phyloP scores from a whole-genome alignment of 1,139 yeast species.

The Meyerozyma sp. region DNA sequence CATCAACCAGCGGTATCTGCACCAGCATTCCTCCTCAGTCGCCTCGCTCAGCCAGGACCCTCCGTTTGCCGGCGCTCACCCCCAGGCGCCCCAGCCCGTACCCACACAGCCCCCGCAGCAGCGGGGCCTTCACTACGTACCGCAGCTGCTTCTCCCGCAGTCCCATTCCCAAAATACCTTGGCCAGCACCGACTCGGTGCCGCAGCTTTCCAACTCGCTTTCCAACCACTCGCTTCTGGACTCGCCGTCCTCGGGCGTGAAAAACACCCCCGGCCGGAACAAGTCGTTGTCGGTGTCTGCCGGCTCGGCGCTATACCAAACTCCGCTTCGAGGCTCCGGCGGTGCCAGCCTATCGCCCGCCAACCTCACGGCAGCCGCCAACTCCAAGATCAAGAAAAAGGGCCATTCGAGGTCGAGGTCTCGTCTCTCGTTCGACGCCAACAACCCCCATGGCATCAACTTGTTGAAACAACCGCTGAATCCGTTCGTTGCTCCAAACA shows the following conservation, averaged over 20 bases:
- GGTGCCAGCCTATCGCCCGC: constrained; percentile 18
- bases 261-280: constrained; percentile 26
- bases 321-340: constrained; percentile 22
- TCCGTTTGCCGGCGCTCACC: constrained; percentile 3
- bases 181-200: constrained; percentile 40
- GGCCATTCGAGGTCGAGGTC: constrained; percentile 41
- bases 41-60: constrained; percentile 16
- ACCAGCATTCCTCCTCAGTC: constrained; percentile 17
- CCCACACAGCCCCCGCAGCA: constrained; percentile 1
- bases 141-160: constrained; percentile 23
- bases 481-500: constrained; percentile 5
- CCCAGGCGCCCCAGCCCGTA: not conserved
- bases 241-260: constrained; percentile 19
- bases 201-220: constrained; percentile 30
- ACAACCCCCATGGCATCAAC: constrained; percentile 7
- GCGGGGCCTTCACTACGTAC: constrained; percentile 14
- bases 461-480: not conserved
- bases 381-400: constrained; percentile 25
- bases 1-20: not conserved
- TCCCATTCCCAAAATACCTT: constrained; percentile 36
- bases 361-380: constrained; percentile 15
- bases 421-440: constrained; percentile 31
- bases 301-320: constrained; percentile 15
- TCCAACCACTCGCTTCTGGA: constrained; percentile 33
- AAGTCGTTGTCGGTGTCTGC: constrained; percentile 29